Conservation (phyloP, 1,284 basidiomycete species). For the Grifola frondosa region DNA sequence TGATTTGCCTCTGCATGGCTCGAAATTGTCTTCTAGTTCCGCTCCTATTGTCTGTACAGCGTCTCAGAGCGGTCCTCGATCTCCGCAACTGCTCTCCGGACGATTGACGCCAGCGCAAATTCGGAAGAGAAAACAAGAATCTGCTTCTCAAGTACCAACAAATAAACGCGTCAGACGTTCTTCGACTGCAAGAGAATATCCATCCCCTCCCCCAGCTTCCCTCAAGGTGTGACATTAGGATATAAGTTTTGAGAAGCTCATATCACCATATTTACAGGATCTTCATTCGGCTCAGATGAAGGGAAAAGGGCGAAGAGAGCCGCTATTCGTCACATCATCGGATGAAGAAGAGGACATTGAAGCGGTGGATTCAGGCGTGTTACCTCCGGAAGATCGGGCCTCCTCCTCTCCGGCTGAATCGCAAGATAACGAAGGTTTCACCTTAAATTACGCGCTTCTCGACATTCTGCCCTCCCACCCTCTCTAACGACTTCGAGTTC, state of each 20-base stretch:
- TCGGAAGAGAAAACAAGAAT: conserved; percentile 12
- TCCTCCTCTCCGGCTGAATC: conserved; percentile 7
- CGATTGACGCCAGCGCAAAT: neutral
- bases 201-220: too few species aligned
- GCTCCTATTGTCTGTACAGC: neutral
- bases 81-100: neutral
- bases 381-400: neutral
- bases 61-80: neutral
- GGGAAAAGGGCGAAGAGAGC: neutral
- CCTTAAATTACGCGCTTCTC: conserved; percentile 35
- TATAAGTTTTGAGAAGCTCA: neutral
- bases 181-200: neutral
- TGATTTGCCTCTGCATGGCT: conserved; percentile 17
- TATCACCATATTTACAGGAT: neutral
- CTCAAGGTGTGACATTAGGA: conserved; percentile 5
- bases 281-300: conserved; percentile 1
- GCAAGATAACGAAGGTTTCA: conserved; percentile 32
- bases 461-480: conserved; percentile 27
- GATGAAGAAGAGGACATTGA: conserved; percentile 7
- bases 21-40: too few species aligned
- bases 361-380: neutral
- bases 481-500: too few species aligned
- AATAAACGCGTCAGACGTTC: neutral
- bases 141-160: neutral
- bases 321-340: conserved; percentile 10